phyloP scores from a whole-genome alignment of 2,329 filamentous ascomycete species.

The Ceratocystis diversiconidia region DNA sequence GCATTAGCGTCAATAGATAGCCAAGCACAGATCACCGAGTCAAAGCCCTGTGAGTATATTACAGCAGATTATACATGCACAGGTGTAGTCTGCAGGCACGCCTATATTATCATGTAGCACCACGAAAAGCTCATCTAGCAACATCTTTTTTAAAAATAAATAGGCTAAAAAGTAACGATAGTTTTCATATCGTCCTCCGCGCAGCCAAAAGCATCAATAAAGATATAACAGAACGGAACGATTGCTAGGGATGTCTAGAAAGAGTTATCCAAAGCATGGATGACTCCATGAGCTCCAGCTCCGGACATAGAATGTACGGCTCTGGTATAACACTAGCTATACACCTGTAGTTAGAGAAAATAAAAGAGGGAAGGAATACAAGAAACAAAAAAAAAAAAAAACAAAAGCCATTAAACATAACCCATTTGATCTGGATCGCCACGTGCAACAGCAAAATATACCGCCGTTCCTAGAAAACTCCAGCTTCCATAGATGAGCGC shows the following conservation, averaged over 20 bases:
- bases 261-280: background rate
- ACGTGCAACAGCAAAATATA: slow-evolving; percentile 2
- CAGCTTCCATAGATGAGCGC: slow-evolving; percentile 4
- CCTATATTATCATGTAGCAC: no score
- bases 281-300: background rate
- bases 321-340: background rate
- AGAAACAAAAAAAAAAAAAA: background rate
- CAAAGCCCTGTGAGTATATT: background rate
- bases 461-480: slow-evolving; percentile 3
- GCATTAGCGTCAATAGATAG: background rate
- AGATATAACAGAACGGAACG: background rate
- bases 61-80: background rate
- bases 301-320: background rate
- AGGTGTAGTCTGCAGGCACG: background rate
- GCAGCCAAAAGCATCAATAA: background rate
- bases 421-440: background rate
- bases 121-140: background rate
- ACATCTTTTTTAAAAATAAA: background rate
- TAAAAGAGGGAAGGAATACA: background rate
- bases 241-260: background rate
- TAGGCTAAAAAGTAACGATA: background rate
- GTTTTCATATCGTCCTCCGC: background rate
- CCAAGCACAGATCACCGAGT: background rate
- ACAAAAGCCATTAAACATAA: background rate
- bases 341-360: background rate